phyloP scores from a whole-genome alignment of 179 eudicot species.

The Carnegiea gigantea region DNA sequence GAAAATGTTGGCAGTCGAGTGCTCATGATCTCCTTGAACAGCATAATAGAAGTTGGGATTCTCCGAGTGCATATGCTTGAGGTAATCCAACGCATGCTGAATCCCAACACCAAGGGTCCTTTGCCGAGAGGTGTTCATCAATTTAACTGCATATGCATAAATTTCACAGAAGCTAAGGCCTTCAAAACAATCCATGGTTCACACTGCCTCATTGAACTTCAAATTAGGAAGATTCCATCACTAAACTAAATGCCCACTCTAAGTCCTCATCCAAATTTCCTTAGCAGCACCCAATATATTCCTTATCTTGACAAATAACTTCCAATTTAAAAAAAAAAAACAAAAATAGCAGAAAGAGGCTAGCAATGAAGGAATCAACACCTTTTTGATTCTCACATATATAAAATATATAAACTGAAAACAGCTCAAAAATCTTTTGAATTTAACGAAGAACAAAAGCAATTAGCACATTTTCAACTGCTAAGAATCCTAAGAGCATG shows the following conservation, averaged over 20 bases:
- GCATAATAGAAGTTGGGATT: conserved; percentile 46
- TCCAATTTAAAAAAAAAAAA: not conserved
- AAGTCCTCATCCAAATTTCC: not conserved
- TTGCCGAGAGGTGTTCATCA: conserved; percentile 39
- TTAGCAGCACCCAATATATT: not conserved
- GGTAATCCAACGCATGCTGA: conserved; percentile 43
- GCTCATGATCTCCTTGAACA: conserved; percentile 39
- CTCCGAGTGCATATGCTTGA: conserved; percentile 42
- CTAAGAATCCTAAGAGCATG: not conserved
- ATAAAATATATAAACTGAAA: not conserved
- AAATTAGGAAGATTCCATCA: not conserved
- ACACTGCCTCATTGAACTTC: not conserved
- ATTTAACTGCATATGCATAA: conserved; percentile 33
- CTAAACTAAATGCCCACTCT: conserved; percentile 2
- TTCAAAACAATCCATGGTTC: not conserved
- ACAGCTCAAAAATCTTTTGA: not conserved
- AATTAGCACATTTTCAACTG: not conserved
- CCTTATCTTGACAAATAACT: not conserved
- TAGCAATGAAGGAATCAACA: not conserved
- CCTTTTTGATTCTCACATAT: not conserved
- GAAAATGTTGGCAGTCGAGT: conserved; percentile 37
- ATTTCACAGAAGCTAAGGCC: conserved; percentile 10
- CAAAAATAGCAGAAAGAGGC: not conserved
- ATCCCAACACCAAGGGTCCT: conserved; percentile 36
- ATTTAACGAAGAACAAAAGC: not conserved